These are phyloP conservation scores for Phialophora chinensis DNA, from an alignment of 2,329 filamentous ascomycete genomes.

Conservation along the genomic window DNA sequence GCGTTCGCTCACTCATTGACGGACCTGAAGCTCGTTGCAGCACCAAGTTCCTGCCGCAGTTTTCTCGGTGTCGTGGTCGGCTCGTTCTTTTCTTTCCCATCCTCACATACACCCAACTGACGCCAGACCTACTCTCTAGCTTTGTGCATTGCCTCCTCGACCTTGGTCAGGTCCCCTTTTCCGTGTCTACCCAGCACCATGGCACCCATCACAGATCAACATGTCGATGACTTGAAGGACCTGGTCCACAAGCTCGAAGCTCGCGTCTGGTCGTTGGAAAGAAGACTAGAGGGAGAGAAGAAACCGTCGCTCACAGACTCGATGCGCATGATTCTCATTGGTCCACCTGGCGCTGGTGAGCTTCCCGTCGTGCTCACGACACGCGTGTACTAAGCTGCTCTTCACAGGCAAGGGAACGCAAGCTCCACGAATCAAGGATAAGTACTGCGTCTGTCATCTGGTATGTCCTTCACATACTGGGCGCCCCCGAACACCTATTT, in stretches of 20 bases:
- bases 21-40: constrained; percentile 5
- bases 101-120: neutral
- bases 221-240: constrained; percentile 80
- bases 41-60: constrained; percentile 8
- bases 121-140: constrained; percentile 25
- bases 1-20: neutral
- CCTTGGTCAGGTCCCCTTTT: constrained; percentile 41
- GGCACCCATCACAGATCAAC: constrained; percentile 84
- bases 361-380: constrained; percentile 30
- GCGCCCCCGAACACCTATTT: neutral
- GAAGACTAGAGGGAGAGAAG: constrained; percentile 65
- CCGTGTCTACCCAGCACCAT: constrained; percentile 60
- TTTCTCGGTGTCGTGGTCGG: neutral
- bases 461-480: constrained; percentile 59
- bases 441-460: constrained; percentile 95
- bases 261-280: constrained; percentile 84
- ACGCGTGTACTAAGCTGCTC: constrained; percentile 35
- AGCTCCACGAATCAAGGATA: constrained; percentile 97
- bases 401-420: constrained; percentile 93
- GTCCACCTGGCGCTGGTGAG: constrained; percentile 94
- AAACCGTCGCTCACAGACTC: constrained; percentile 62
- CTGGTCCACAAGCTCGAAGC: constrained; percentile 82
- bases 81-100: neutral
- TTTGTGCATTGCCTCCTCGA: constrained; percentile 42
- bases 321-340: constrained; percentile 97